Base-by-base conservation (phyloP, 805 yeast genomes). In the Ogataea pini region DNA sequence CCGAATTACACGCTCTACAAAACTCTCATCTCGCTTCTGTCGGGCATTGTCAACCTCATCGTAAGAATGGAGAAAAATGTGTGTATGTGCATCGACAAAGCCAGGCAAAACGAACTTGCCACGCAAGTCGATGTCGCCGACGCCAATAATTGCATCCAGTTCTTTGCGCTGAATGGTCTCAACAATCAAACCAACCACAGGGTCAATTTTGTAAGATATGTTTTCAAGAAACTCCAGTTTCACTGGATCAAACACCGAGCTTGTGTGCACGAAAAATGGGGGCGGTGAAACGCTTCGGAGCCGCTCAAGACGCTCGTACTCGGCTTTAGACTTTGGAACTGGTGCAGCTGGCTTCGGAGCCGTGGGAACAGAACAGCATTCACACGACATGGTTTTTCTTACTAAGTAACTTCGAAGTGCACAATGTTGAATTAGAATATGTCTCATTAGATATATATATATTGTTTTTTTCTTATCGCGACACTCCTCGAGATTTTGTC, bases 1-100 rank as follows among this genome's bases (percentile, higher is more conserved):
- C 27, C 66, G 42, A 7, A 62, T 42, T n/a, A 62, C 42, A 25
- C 66, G 39, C 40, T 62, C 66, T 9, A 58, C 64, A 49, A 56
- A 51, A 36, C 61, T 54, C 43, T 62, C 66, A 37, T 61, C 64
- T 24, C 64, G 39, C 36, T 58, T 61, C 39, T 62, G 66, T 25
- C 52, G 55, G 10, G 61, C 58, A 36, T 56, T 57, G 36, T 58
- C 60, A 17, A 54, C 57, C 42, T 62, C 66, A 34, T 59, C 63
- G 39, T 62, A 62, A 2, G 64, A 59, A 25, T 62, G 66, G 14
- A 62, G 43, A 33, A 62, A 62, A n/a, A 62, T 61, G 32, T 62
- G 66, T 0, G 66, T 59, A 42, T 62, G 66, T 2, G 66, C 58
- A 42, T 62, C 66, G n/a, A 62, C 66, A 43, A 60, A 53, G 1